phyloP scores from a whole-genome alignment of 2,329 filamentous ascomycete genomes.

The Myotisia sp. region DNA sequence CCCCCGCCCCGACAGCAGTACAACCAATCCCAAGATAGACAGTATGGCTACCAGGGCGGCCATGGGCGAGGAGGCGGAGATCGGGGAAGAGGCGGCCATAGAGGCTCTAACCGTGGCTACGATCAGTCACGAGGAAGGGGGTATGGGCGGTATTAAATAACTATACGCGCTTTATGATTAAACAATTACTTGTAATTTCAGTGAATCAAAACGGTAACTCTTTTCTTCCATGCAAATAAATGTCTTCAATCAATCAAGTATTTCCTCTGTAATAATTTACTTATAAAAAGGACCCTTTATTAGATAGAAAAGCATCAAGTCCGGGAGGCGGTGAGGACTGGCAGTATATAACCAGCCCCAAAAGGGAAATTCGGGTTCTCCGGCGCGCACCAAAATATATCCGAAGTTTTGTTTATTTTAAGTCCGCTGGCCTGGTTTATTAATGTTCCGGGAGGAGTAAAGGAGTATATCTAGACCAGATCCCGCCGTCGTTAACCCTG shows the following conservation, averaged over 20 bases:
- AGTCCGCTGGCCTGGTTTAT: too few species aligned
- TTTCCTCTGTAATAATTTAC: not conserved
- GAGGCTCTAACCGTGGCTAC: constrained; percentile 15
- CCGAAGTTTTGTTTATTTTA: too few species aligned
- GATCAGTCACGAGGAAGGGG: constrained; percentile 24
- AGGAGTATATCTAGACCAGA: too few species aligned
- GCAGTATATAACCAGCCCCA: not conserved
- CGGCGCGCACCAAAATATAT: too few species aligned
- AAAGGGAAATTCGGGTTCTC: too few species aligned
- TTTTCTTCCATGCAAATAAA: not conserved
- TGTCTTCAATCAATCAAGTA: not conserved
- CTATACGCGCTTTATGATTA: constrained; percentile 1
- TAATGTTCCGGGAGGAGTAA: too few species aligned
- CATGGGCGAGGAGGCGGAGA: constrained; percentile 14
- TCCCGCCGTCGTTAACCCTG: too few species aligned
- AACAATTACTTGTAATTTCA: not conserved
- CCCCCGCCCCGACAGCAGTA: constrained; percentile 6
- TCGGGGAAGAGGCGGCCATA: constrained; percentile 15
- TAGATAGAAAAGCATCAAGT: not conserved
- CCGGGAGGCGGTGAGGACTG: constrained; percentile 1
- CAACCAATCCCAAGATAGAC: constrained; percentile 10
- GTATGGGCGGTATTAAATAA: constrained; percentile 24
- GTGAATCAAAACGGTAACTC: not conserved
- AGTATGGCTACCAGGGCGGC: constrained; percentile 14
- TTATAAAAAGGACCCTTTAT: constrained; percentile 1